Percentiles rank a stretch among this genome's conserved stretches.
These are phyloP conservation scores for Protomyces inouyei DNA, from an alignment of 1,139 yeast species.

Conservation along the genomic window DNA sequence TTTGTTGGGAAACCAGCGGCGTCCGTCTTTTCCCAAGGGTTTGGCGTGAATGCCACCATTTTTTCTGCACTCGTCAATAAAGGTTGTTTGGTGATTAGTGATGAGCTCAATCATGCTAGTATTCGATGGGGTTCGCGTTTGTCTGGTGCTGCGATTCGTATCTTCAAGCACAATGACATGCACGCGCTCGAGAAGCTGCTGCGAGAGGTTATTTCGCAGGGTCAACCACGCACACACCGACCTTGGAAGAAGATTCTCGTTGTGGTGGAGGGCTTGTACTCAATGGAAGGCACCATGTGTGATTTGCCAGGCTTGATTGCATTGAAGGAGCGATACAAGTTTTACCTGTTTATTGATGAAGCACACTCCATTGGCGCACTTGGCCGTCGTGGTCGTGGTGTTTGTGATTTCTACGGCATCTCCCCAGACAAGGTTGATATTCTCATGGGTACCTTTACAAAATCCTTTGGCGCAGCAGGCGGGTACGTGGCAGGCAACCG, in stretches of 20 bases:
- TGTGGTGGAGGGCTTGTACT: conserved; percentile 91
- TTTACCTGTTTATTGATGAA: conserved; percentile 88
- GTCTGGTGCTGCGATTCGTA: conserved; percentile 89
- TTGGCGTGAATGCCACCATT: conserved; percentile 90
- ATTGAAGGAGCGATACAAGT: conserved; percentile 77
- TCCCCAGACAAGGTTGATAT: conserved; percentile 73
- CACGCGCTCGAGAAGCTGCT: conserved; percentile 60
- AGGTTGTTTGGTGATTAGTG: conserved; percentile 85
- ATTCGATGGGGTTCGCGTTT: conserved; percentile 91
- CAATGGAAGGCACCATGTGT: conserved; percentile 97
- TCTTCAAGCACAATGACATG: conserved; percentile 91
- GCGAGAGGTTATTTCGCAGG: conserved; percentile 86
- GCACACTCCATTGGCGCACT: conserved; percentile 98
- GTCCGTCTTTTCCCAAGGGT: conserved; percentile 85
- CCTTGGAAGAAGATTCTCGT: conserved; percentile 95
- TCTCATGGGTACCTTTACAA: conserved; percentile 95
- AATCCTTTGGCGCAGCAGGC: conserved; percentile 98
- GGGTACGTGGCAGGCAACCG: conserved; percentile 83
- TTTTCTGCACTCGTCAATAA: conserved; percentile 80
- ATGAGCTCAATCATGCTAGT: conserved; percentile 91
- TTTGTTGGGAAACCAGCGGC: conserved; percentile 92
- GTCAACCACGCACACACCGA: conserved; percentile 93
- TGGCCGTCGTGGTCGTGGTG: conserved; percentile 90
- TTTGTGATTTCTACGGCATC: conserved; percentile 85
- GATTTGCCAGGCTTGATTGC: conserved; percentile 73